phyloP scores from a whole-genome alignment of 2,329 filamentous ascomycete genomes.

The Coniella lustricola region DNA sequence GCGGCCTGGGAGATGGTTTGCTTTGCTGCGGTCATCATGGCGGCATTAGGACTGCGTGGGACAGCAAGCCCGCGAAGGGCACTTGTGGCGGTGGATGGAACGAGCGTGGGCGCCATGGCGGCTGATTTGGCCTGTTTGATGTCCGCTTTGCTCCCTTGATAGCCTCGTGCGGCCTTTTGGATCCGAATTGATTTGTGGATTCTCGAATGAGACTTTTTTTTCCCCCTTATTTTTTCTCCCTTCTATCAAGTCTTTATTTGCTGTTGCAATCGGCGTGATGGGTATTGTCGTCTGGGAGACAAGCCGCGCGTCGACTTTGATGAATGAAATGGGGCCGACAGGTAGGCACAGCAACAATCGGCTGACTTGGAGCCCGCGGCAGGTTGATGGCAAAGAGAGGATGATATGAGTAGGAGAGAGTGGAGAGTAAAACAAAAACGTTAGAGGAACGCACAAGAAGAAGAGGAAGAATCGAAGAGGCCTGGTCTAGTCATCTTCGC shows the following conservation, averaged over 20 bases:
- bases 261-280: neutral
- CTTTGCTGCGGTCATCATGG: slow-evolving; percentile 3
- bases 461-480: neutral
- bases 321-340: too few relatives aligned
- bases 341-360: too few relatives aligned
- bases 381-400: too few relatives aligned
- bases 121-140: neutral
- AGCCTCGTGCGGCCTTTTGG: too few relatives aligned
- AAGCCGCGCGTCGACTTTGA: too few relatives aligned
- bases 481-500: too few relatives aligned
- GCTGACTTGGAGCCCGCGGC: too few relatives aligned
- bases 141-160: too few relatives aligned
- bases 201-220: neutral
- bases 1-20: slow-evolving; percentile 8
- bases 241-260: neutral
- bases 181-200: too few relatives aligned
- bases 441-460: too few relatives aligned
- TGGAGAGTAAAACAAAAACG: too few relatives aligned
- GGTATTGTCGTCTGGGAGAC: neutral
- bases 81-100: neutral
- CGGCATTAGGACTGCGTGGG: slow-evolving; percentile 1
- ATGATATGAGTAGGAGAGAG: too few relatives aligned
- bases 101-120: slow-evolving; percentile 9
- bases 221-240: neutral
- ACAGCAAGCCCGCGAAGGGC: slow-evolving; percentile 8